phyloP scores from a whole-genome alignment of 2,329 filamentous ascomycete species.

The Epicoccum nigrum region DNA sequence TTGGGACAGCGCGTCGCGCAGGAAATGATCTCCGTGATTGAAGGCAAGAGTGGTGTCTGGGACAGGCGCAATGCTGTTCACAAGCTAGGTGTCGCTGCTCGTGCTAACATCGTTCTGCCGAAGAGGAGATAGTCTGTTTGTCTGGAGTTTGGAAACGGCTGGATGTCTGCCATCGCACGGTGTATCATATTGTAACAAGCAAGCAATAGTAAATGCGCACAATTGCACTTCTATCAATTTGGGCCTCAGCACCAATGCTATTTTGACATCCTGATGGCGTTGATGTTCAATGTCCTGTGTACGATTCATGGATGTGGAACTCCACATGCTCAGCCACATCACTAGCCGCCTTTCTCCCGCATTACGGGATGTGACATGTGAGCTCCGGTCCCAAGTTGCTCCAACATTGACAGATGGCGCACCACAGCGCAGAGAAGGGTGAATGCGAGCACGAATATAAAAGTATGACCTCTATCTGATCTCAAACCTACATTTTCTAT shows the following conservation, averaged over 20 bases:
- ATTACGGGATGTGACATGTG: constrained; percentile 5
- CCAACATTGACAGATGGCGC: not conserved
- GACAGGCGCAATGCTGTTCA: constrained; percentile 79
- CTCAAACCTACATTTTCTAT: not conserved
- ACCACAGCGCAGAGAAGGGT: too few species aligned
- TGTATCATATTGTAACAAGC: constrained; percentile 17
- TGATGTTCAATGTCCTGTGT: not conserved
- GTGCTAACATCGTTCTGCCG: constrained; percentile 68
- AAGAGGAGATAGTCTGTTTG: constrained; percentile 34
- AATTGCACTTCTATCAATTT: not conserved
- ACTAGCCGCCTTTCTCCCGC: constrained; percentile 20
- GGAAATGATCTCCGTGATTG: constrained; percentile 84
- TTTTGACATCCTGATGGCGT: not conserved
- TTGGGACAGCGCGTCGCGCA: constrained; percentile 81
- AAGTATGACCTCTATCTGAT: not conserved
- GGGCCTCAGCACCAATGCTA: not conserved
- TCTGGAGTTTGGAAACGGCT: constrained; percentile 11
- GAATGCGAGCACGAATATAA: too few species aligned
- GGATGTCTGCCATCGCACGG: constrained; percentile 12
- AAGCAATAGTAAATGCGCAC: constrained; percentile 1
- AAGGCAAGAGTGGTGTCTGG: constrained; percentile 85
- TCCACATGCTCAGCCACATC: constrained; percentile 32
- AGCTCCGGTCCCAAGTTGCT: constrained; percentile 1
- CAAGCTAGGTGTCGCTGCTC: constrained; percentile 76
- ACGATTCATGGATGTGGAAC: constrained; percentile 9